A percentile compares a stretch with the other conserved stretches of the same genome.
Conservation (phyloP, 805 yeast genomes). For the Candida quercuum region DNA sequence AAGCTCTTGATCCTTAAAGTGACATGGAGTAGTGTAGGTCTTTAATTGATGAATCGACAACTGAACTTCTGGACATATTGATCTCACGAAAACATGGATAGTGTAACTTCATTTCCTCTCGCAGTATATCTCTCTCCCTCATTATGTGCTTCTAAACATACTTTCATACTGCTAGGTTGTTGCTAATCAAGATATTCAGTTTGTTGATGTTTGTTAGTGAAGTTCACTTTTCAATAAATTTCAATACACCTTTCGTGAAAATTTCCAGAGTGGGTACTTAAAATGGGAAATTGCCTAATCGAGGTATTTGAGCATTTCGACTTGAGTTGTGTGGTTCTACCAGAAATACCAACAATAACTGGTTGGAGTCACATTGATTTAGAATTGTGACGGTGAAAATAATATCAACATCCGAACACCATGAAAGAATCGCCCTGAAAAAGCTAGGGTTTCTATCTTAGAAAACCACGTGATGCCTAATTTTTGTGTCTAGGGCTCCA, state of each 20-base stretch:
- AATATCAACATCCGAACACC: not conserved
- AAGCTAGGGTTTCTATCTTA: no score
- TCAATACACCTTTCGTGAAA: not conserved
- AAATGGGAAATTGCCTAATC: not conserved
- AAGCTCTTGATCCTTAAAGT: no score
- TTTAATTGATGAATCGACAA: no score
- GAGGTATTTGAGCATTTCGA: not conserved
- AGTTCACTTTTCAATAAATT: slow-evolving; percentile 1
- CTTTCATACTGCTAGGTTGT: slow-evolving; percentile 1
- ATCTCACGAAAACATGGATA: no score
- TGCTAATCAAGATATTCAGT: not conserved
- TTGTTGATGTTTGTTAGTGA: not conserved
- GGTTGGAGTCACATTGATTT: no score
- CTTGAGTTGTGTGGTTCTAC: not conserved
- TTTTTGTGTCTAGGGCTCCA: not conserved
- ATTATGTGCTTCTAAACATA: not conserved
- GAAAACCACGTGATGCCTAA: not conserved
- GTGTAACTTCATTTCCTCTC: no score
- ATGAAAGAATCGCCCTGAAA: no score
- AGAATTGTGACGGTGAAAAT: no score
- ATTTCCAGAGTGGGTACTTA: not conserved
- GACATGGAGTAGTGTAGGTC: no score
- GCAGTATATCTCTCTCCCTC: no score
- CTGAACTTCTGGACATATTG: no score
- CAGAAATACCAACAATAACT: not conserved